A percentile compares a stretch with the other conserved stretches of the same genome.
phyloP scores from a whole-genome alignment of 371 early-diverging fungal genomes.

The Batkoa obscura region DNA sequence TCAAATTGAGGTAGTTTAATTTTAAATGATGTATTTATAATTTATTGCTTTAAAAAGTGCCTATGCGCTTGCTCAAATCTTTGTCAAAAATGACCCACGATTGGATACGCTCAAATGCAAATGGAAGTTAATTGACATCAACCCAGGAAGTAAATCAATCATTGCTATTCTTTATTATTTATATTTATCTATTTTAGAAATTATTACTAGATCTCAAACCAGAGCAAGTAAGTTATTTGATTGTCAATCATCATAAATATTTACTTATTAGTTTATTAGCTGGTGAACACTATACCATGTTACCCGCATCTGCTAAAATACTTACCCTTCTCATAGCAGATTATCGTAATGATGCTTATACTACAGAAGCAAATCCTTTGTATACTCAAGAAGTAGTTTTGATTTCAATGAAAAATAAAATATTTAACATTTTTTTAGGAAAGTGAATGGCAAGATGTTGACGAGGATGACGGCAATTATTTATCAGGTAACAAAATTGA shows the following conservation, averaged over 20 bases:
- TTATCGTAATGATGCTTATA: slow-evolving; percentile 20
- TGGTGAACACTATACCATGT: slow-evolving; percentile 55
- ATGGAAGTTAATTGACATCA: slow-evolving; percentile 54
- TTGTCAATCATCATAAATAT: neutral
- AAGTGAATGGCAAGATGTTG: slow-evolving; percentile 3
- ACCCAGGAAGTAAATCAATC: slow-evolving; percentile 30
- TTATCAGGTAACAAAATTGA: neutral
- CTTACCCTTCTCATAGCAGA: slow-evolving; percentile 62
- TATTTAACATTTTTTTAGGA: neutral
- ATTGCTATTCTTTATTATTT: neutral
- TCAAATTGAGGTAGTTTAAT: slow-evolving; percentile 46
- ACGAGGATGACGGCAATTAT: slow-evolving; percentile 1
- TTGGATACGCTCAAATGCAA: slow-evolving; percentile 44
- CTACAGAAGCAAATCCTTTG: neutral
- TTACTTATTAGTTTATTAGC: slow-evolving; percentile 16
- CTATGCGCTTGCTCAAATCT: slow-evolving; percentile 58
- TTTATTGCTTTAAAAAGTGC: slow-evolving; percentile 23
- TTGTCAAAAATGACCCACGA: slow-evolving; percentile 38
- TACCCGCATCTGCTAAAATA: slow-evolving; percentile 63
- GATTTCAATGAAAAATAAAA: no score
- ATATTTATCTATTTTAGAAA: slow-evolving; percentile 10
- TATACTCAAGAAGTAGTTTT: slow-evolving; percentile 13
- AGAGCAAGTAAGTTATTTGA: slow-evolving; percentile 9
- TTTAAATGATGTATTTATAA: neutral
- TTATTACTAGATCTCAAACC: slow-evolving; percentile 17